These are phyloP conservation scores for Aspergillus piperis DNA, from an alignment of 2,329 filamentous ascomycete genomes.

Conservation along the genomic window DNA sequence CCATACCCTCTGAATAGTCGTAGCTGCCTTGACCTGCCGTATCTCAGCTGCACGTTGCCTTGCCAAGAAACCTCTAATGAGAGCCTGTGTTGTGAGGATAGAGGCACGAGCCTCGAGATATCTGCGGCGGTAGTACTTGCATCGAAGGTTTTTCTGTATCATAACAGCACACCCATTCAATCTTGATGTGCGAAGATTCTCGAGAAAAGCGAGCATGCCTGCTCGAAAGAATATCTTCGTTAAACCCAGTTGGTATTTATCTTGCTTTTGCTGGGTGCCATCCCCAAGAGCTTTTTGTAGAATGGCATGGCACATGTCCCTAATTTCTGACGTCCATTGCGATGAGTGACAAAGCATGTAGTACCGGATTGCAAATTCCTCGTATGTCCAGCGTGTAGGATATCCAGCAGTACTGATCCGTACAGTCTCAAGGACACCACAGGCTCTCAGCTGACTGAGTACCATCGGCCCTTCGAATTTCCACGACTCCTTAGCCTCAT, in stretches of 20 bases:
- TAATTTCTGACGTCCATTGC: conserved; percentile 91
- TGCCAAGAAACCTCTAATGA: conserved; percentile 74
- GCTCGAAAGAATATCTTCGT: conserved; percentile 99
- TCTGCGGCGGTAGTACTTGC: conserved; percentile 90
- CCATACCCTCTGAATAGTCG: conserved; percentile 94
- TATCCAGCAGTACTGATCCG: conserved; percentile 97
- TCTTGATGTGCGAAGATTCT: conserved; percentile 86
- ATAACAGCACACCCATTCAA: conserved; percentile 93
- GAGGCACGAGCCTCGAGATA: conserved; percentile 85
- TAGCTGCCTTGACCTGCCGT: conserved; percentile 81
- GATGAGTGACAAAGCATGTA: conserved; percentile 94
- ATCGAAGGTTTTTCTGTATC: conserved; percentile 97
- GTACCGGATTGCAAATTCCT: conserved; percentile 95
- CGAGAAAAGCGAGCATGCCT: conserved; percentile 96
- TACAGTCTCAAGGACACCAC: conserved; percentile 97
- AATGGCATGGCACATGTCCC: conserved; percentile 91
- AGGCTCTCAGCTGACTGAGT: conserved; percentile 91
- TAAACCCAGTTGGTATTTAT: conserved; percentile 96
- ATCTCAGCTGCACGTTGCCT: conserved; percentile 77
- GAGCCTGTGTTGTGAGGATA: conserved; percentile 77
- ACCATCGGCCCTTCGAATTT: conserved; percentile 99
- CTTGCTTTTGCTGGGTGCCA: conserved; percentile 69
- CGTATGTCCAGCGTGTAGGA: conserved; percentile 96
- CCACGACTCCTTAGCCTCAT: conserved; percentile 95
- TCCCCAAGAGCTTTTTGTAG: conserved; percentile 83